Evolutionary conservation across 2,329 filamentous ascomycete species (phyloP).

Genomic region (Pseudovirgaria hyperparasitica): DNA sequence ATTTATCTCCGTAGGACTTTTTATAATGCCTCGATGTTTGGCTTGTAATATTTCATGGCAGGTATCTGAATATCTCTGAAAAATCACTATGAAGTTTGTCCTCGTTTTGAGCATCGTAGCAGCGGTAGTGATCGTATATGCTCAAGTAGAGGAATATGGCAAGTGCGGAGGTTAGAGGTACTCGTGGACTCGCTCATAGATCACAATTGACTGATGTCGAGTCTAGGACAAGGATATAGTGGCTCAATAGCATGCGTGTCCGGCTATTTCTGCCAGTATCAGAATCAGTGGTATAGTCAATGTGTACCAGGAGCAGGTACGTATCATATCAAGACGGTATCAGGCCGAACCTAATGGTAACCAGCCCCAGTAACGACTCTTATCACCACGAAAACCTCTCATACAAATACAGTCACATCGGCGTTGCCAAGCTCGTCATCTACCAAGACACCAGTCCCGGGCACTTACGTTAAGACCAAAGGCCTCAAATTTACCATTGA

Average conservation of each 20-base stretch:
- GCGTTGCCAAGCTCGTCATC: background rate
- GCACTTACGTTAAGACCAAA: constrained; percentile 10
- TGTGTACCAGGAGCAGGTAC: constrained; percentile 10
- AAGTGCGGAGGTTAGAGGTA: no score
- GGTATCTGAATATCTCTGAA: no score
- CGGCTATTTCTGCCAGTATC: constrained; percentile 14
- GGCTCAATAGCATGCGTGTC: constrained; percentile 17
- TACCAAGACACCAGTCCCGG: constrained; percentile 6
- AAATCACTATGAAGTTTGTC: no score
- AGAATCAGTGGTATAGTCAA: constrained; percentile 20
- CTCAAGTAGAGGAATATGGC: no score
- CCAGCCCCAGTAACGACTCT: constrained; percentile 1
- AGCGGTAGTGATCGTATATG: no score
- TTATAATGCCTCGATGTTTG: no score
- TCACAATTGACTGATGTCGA: no score
- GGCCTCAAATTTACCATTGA: constrained; percentile 22
- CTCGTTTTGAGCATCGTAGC: no score
- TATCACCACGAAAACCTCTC: constrained; percentile 1
- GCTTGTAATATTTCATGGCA: no score
- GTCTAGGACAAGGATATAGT: constrained; percentile 15
- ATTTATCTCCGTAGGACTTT: no score
- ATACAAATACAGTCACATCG: background rate
- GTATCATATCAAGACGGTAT: constrained; percentile 1
- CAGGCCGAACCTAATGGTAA: background rate
- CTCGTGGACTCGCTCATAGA: no score